Evolutionary conservation across 257 asterid genomes (phyloP), one percentile per base, ranked within the genome.

Genomic region (Nicotiana paniculata): DNA sequence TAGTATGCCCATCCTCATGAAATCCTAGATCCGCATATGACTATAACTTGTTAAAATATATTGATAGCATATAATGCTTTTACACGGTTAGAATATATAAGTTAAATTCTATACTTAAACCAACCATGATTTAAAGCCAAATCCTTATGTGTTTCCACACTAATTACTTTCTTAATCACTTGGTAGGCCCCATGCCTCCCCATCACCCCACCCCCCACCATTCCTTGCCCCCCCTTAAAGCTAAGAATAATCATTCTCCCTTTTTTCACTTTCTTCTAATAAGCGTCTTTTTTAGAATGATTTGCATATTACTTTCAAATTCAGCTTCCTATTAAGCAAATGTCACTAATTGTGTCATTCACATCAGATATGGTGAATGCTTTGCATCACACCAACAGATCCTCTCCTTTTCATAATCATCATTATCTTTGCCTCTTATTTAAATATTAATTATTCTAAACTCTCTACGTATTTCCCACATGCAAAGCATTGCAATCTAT

Each of bases 291-390:
- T 65, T 82, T 82, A 68, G 76, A 87, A 90, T 91, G 91, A 91
- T 91, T 90, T 85, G 84, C 83, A 80, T 85, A 86, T 91, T 90
- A 93, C 97, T 93, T 92, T 89, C 89, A 87, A 92, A 88, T 83
- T 88, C 93, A 92, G 93, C 90, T 92, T 92, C 92, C 89, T 62
- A 86, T 81, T 85, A 75, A 87, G 88, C 91, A 89, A 90, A 85
- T 85, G 86, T 84, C 89, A 77, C 86, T 77, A 57, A 83, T 83
- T 84, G 1, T 65, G 17, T 65, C 74, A 53, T 66, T 79, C 82
- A 88, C 93, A 91, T 89, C 89, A 83, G 80, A 83, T 91, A 80
- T 89, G 95, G 95, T 91, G 90, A 85, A 90, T 90, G 85, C 89
- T 90, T 93, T 83, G 90, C 91, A 88, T 88, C 96, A 88, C 17